These are phyloP conservation scores for Gymnopilus dilepis DNA, from an alignment of 768 basidiomycete genomes.

Conservation along the genomic window DNA sequence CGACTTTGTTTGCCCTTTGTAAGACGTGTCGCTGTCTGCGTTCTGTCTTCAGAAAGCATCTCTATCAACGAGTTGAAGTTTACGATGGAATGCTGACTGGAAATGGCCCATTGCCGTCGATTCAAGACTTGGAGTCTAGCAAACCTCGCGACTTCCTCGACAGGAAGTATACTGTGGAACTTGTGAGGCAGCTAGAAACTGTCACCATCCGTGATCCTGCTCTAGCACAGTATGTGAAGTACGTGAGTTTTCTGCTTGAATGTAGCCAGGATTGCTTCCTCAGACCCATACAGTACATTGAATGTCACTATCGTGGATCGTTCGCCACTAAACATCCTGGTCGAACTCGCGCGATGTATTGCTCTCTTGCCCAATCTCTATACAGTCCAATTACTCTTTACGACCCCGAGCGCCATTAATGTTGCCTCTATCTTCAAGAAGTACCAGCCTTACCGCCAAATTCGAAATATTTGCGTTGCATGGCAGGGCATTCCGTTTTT, in stretches of 20 bases:
- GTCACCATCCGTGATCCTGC: slow-evolving; percentile 29
- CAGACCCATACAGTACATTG: slow-evolving; percentile 14
- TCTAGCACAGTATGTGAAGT: slow-evolving; percentile 26
- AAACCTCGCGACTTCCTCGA: slow-evolving; percentile 14
- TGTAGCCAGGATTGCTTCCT: not conserved
- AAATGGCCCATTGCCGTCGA: not conserved
- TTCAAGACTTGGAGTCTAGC: not conserved
- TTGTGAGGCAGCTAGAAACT: slow-evolving; percentile 29
- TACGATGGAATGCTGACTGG: slow-evolving; percentile 4
- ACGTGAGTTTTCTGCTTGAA: not conserved
- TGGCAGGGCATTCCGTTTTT: not conserved
- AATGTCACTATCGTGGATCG: slow-evolving; percentile 21
- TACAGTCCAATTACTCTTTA: slow-evolving; percentile 19
- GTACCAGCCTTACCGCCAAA: not conserved
- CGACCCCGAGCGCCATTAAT: not conserved
- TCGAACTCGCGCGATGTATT: slow-evolving; percentile 31
- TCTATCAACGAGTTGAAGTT: slow-evolving; percentile 25
- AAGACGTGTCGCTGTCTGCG: slow-evolving; percentile 22
- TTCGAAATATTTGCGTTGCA: not conserved
- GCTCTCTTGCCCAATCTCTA: slow-evolving; percentile 29
- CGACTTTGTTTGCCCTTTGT: too few relatives aligned
- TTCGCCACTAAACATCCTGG: slow-evolving; percentile 15
- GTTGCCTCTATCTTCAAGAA: not conserved
- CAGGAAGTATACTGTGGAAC: slow-evolving; percentile 10
- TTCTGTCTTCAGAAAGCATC: slow-evolving; percentile 13